Conservation (phyloP, 192 early-diverging fungal species). For the Coemansia erecta region DNA sequence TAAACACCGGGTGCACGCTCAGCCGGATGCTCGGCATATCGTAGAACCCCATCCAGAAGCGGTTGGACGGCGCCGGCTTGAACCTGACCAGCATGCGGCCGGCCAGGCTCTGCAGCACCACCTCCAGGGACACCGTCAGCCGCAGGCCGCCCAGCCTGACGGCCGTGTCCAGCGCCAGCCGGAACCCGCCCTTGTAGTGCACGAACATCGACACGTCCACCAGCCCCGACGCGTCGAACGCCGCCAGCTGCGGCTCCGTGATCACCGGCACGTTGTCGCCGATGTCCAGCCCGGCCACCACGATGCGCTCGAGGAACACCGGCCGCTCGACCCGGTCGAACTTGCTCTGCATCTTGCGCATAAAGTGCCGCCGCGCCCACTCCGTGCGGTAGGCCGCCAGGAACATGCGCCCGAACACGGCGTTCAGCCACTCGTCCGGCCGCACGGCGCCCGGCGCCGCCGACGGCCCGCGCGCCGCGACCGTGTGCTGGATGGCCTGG, state of each 20-base stretch:
- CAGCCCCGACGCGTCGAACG: conserved; percentile 70
- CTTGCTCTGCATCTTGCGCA: conserved; percentile 65
- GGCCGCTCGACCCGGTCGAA: conserved; percentile 61
- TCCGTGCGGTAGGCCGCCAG: conserved; percentile 67
- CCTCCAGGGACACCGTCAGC: conserved; percentile 73
- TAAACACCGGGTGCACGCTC: conserved; percentile 75
- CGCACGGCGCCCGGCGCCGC: conserved; percentile 38
- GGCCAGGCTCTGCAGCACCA: conserved; percentile 68
- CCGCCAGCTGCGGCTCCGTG: conserved; percentile 70
- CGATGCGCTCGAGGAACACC: conserved; percentile 76
- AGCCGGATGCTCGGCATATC: conserved; percentile 72
- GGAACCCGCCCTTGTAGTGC: conserved; percentile 76
- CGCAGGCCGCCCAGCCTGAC: conserved; percentile 62
- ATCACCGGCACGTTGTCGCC: conserved; percentile 78
- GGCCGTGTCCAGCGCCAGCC: conserved; percentile 71
- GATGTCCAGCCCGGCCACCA: conserved; percentile 69
- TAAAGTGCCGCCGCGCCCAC: conserved; percentile 58
- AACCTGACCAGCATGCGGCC: conserved; percentile 75
- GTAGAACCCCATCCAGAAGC: conserved; percentile 85
- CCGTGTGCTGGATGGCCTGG: conserved; percentile 29
- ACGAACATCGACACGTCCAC: conserved; percentile 71
- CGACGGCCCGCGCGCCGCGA: conserved; percentile 36
- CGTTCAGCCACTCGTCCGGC: conserved; percentile 79
- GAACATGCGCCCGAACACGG: conserved; percentile 77
- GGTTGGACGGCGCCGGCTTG: conserved; percentile 77